These are phyloP conservation scores for Termitomyces heimii DNA, from an alignment of 768 basidiomycete species.

Conservation along the genomic window DNA sequence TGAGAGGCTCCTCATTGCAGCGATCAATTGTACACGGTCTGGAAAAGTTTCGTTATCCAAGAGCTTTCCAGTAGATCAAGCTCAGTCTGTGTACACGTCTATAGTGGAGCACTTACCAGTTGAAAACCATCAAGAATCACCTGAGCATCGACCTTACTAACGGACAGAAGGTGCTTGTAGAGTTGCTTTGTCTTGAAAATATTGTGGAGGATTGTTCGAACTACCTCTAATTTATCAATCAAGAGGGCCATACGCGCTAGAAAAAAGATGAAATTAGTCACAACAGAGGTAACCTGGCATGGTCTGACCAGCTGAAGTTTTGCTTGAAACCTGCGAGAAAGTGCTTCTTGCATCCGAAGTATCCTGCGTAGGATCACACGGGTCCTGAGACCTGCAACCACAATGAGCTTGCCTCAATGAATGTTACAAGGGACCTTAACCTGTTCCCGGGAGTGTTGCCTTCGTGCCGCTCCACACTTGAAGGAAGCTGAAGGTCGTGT, in stretches of 20 bases:
- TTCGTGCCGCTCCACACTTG: background rate
- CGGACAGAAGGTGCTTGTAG: background rate
- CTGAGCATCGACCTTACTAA: background rate
- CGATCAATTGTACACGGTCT: background rate
- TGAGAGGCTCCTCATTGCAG: constrained; percentile 8
- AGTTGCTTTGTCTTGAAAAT: background rate
- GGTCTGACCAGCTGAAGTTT: background rate
- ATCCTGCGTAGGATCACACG: background rate
- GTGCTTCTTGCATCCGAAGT: background rate
- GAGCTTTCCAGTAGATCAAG: background rate
- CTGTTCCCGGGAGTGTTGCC: background rate
- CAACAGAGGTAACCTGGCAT: background rate
- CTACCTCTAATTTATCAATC: background rate
- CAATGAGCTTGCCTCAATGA: background rate
- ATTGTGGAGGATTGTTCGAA: background rate
- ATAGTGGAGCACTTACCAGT: background rate
- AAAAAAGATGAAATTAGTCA: background rate
- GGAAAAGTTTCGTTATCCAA: background rate
- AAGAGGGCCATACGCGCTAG: background rate
- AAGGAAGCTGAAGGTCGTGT: background rate
- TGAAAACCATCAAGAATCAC: constrained; percentile 4
- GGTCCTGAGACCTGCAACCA: background rate
- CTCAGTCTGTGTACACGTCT: background rate
- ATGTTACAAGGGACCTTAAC: background rate
- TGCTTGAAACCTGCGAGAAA: background rate